Base-by-base conservation (phyloP, 768 basidiomycete genomes). In the Boletales sp. region DNA sequence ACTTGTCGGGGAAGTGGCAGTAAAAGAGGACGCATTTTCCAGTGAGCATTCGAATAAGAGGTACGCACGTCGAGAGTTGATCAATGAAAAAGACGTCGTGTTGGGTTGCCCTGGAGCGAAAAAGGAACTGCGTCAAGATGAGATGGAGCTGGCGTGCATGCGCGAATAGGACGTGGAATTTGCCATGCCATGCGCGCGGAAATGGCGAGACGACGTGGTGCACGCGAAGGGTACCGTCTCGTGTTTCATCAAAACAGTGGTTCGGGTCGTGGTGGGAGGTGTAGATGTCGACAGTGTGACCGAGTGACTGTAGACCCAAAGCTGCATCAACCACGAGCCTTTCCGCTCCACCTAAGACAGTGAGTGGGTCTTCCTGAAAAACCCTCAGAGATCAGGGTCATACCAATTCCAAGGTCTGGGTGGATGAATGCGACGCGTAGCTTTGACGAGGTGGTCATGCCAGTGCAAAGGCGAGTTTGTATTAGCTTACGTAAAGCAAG, bases 1-100 rank as follows among this genome's bases (percentile, higher is more conserved):
- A 74, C 67, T 95, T 95, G 71, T 99, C 95, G 0, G 95, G 96
- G 57, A 99, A 98, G 66, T 98, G 96, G 57, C 93, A 95, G 66
- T 99, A 98, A 69, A 97, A 98, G 17, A 98, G 86, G 30, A 95
- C 89, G 2, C 91, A 83, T n/a, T 81, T 90, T 18, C 74, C 74
- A 3, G 75, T 79, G 13, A 90, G 60, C 51, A 72, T 60, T 3
- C 90, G 80, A 0, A 99, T 74, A 50, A 96, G 74, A 0, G 95
- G 95, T 21, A 97, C 75, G 56, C 88, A 93, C 2, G 94, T 92
- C 5, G 92, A 93, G 17, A 98, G 82, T 65, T 97, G 96, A 71
- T 98, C 95, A 5, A 97, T 89, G 51, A 98, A 85, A 71, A 85
- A 94, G 18, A 97, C 82, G 62, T 98, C 94, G 60, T 87, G 83